A percentile compares a stretch with the other conserved stretches of the same genome.
phyloP scores from a whole-genome alignment of 2,329 filamentous ascomycete species.

The Neodidymelliopsis sp. region DNA sequence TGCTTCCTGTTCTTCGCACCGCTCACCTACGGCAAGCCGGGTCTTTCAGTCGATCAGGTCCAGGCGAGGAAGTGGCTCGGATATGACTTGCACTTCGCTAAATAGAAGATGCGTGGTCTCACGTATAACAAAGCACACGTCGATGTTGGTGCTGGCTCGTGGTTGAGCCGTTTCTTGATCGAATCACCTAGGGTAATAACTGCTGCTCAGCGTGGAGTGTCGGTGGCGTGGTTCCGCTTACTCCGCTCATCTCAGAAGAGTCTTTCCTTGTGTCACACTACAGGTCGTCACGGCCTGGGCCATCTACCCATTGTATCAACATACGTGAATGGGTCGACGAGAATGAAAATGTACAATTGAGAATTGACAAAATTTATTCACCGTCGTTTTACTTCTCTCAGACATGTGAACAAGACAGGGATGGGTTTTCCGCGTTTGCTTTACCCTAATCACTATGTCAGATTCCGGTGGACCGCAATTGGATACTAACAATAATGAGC shows the following conservation, averaged over 20 bases:
- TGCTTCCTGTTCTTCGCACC: conserved; percentile 95
- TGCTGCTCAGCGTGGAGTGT: conserved; percentile 11
- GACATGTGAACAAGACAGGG: neutral
- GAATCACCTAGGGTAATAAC: conserved; percentile 7
- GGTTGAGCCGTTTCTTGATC: conserved; percentile 8
- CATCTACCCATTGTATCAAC: neutral
- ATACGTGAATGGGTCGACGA: neutral
- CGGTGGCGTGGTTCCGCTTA: neutral
- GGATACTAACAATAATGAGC: neutral
- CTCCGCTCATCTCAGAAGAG: conserved; percentile 6
- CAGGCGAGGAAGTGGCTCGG: conserved; percentile 90
- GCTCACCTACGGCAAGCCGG: conserved; percentile 93
- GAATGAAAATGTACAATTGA: conserved; percentile 14
- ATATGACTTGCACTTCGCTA: conserved; percentile 98
- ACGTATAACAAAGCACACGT: neutral
- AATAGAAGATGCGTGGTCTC: conserved; percentile 63
- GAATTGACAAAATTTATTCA: conserved; percentile 1
- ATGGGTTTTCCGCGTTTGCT: neutral
- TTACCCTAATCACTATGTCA: neutral
- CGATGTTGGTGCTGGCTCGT: neutral
- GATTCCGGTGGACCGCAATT: neutral
- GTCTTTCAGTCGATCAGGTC: conserved; percentile 80
- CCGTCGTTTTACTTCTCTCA: neutral
- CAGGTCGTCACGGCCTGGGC: neutral
- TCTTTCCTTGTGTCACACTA: conserved; percentile 11